Evolutionary conservation across 2,329 filamentous ascomycete genomes (phyloP), one percentile per base, ranked within the genome.

Genomic region (Periconia sp.): DNA sequence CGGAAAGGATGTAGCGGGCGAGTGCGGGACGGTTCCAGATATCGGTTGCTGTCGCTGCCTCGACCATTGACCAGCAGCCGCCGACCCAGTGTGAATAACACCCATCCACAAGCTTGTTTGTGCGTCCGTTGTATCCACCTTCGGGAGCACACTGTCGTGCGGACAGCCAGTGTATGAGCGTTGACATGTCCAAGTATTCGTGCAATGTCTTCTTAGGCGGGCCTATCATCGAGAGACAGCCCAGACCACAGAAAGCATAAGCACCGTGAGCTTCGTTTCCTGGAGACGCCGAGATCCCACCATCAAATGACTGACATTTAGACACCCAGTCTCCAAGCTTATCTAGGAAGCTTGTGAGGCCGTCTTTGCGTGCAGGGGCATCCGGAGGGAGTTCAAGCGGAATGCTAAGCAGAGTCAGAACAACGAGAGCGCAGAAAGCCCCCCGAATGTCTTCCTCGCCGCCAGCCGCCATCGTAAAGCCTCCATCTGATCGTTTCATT

Each of bases 51-150:
- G 81, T 80, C 40, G 86, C 86, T 43, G 89, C 89, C 74, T 96
- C 88, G 56, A 97, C 78, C 53, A 99, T 73, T 32, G 92, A 87
- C 89, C 92, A 99, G 74, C 92, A 97, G 40, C 88, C 88, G 40
- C 94, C 94, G 23, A 96, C 87, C 94, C 94, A 99, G 72, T 96
- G 92, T 67, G 89, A 95, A 75, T 99, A 99, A 74, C 94, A 99
- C 32, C 92, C 94, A 70, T 99, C 94, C 22, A 97, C 94, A 22
- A 99, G 80, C 74, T 99, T 99, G 78, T 97, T 97, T 19, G 92
- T 96, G 57, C 94, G 87, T 48, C 94, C 94, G 28, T 89, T 88
- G 65, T 96, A 92, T 24, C 94, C 94, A 52, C 92, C 92, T 69
- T 97, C 94, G 3, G 92, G 94, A 21, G 85, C 84, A 68, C 92